phyloP scores from a whole-genome alignment of 2,329 filamentous ascomycete genomes.

The Hymenoscyphus albidus region DNA sequence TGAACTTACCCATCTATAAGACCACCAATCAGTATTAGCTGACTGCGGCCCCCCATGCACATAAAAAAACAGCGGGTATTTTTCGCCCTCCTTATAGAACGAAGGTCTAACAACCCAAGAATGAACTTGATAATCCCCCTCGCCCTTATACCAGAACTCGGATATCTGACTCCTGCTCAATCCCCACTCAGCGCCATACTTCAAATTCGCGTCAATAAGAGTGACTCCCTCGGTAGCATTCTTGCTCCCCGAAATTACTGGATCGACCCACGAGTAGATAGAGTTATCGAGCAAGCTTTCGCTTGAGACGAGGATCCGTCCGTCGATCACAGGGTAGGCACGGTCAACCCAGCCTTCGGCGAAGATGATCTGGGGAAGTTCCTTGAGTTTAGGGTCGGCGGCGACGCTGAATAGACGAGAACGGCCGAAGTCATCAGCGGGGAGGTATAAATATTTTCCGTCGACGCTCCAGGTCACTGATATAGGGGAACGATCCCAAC shows the following conservation, averaged over 20 bases:
- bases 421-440: constrained; percentile 64
- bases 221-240: constrained; percentile 24
- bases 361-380: constrained; percentile 17
- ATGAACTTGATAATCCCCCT: constrained; percentile 29
- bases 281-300: constrained; percentile 68
- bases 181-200: constrained; percentile 20
- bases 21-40: constrained; percentile 72
- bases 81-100: constrained; percentile 53
- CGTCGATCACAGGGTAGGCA: constrained; percentile 32
- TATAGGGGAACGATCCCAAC: constrained; percentile 55
- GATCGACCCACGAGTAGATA: constrained; percentile 51
- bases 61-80: constrained; percentile 23
- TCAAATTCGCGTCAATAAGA: constrained; percentile 22
- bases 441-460: constrained; percentile 60
- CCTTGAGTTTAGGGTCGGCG: constrained; percentile 39
- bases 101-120: constrained; percentile 62
- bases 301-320: constrained; percentile 52
- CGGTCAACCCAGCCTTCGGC: constrained; percentile 13
- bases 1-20: constrained; percentile 59
- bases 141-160: constrained; percentile 26
- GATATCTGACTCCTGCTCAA: constrained; percentile 23
- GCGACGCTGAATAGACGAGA: constrained; percentile 56
- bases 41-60: constrained; percentile 78
- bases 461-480: constrained; percentile 52
- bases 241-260: constrained; percentile 12